Evolutionary conservation across 1,284 basidiomycete genomes (phyloP).

Genomic region (Leccinum angustisporum): DNA sequence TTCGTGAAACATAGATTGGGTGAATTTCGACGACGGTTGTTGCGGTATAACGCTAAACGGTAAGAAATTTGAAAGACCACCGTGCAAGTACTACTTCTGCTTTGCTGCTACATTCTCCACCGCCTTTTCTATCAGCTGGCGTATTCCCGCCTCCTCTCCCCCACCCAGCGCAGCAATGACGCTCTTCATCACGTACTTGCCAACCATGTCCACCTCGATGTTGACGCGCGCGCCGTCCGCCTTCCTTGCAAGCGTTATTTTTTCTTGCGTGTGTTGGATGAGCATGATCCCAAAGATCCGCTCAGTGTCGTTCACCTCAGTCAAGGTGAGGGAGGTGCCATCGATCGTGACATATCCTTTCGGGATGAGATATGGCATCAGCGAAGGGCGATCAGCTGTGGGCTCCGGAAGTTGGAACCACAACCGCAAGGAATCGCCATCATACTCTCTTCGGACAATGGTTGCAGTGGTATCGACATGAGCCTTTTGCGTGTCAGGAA

Average conservation of each 20-base stretch:
- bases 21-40: neutral
- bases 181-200: slow-evolving; percentile 84
- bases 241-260: slow-evolving; percentile 83
- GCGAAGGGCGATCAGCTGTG: slow-evolving; percentile 58
- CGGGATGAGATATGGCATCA: slow-evolving; percentile 86
- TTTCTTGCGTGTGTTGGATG: slow-evolving; percentile 90
- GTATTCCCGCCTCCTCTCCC: slow-evolving; percentile 53
- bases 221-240: slow-evolving; percentile 82
- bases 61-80: neutral
- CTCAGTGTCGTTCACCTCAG: slow-evolving; percentile 70
- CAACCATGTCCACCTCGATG: slow-evolving; percentile 93
- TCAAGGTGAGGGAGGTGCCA: slow-evolving; percentile 92
- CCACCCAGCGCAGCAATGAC: slow-evolving; percentile 73
- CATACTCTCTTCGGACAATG: slow-evolving; percentile 63
- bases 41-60: neutral
- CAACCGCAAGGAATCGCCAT: slow-evolving; percentile 87
- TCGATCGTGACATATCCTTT: slow-evolving; percentile 97
- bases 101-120: slow-evolving; percentile 61
- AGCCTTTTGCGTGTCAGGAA: slow-evolving; percentile 53
- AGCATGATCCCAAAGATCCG: slow-evolving; percentile 89
- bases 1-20: slow-evolving; percentile 24
- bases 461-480: slow-evolving; percentile 91
- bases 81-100: no score
- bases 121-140: slow-evolving; percentile 65
- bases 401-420: slow-evolving; percentile 74